Conservation (phyloP, 805 yeast species). For the Allodekkera sacchari region DNA sequence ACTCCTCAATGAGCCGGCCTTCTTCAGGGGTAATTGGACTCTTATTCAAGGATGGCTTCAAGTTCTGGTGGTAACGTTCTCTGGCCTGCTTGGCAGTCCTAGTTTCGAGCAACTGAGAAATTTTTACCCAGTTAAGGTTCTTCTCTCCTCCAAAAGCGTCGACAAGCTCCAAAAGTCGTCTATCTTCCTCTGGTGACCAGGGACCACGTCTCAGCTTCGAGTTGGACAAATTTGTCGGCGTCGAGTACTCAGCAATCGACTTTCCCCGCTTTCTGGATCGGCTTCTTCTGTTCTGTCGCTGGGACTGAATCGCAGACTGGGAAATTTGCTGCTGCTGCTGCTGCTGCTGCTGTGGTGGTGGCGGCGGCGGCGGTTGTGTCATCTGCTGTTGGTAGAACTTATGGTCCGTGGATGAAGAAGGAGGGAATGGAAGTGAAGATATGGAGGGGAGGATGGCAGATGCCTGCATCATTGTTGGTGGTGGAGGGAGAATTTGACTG, state of each 20-base stretch:
- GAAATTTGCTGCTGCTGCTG: constrained; percentile 4
- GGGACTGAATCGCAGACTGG: background rate
- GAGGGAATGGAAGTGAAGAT: too few species aligned
- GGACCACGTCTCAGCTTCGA: constrained; percentile 57
- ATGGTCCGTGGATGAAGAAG: too few species aligned
- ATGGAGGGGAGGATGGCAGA: too few species aligned
- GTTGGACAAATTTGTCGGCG: constrained; percentile 1
- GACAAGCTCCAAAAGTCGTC: constrained; percentile 59
- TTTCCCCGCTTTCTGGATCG: background rate
- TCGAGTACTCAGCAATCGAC: constrained; percentile 6
- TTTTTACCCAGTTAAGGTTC: constrained; percentile 70
- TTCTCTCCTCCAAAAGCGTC: constrained; percentile 60
- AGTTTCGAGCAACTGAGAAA: constrained; percentile 62
- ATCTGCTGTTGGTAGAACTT: too few species aligned
- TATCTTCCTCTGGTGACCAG: constrained; percentile 85
- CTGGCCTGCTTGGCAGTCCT: constrained; percentile 89
- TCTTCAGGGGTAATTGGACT: constrained; percentile 80
- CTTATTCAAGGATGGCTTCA: constrained; percentile 76
- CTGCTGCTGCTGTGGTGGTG: constrained; percentile 3
- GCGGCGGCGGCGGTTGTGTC: background rate
- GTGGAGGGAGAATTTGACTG: too few species aligned
- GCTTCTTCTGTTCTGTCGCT: background rate
- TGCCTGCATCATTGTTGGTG: too few species aligned
- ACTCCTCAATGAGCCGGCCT: constrained; percentile 70
- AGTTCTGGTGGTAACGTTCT: constrained; percentile 85